Evolutionary conservation across 2,329 filamentous ascomycete genomes (phyloP).

Genomic region (Aspergillus pseudoterreus): DNA sequence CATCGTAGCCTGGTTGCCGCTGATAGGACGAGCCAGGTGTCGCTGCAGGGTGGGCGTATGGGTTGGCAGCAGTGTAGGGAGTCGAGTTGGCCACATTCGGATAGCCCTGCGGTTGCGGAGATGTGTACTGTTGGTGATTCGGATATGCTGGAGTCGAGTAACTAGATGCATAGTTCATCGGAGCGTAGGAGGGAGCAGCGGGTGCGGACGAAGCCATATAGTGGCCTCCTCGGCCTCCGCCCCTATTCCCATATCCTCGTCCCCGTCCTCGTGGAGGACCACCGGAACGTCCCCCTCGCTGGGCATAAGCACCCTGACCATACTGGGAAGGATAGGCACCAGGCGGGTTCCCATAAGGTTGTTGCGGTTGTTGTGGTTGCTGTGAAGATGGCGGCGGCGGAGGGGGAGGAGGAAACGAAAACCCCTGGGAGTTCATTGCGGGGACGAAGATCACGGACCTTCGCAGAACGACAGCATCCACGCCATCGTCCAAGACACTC

Average conservation of each 20-base stretch:
- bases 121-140: constrained; percentile 23
- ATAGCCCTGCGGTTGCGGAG: constrained; percentile 19
- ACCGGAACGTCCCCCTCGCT: constrained; percentile 25
- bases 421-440: constrained; percentile 40
- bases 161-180: constrained; percentile 26
- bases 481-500: constrained; percentile 27
- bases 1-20: constrained; percentile 25
- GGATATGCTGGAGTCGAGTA: constrained; percentile 26
- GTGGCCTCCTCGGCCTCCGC: constrained; percentile 26
- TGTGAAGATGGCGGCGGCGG: constrained; percentile 36
- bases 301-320: constrained; percentile 22
- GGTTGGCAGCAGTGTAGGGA: constrained; percentile 20
- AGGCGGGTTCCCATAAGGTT: constrained; percentile 13
- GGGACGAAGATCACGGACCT: constrained; percentile 20
- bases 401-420: constrained; percentile 46
- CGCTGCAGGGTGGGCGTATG: constrained; percentile 22
- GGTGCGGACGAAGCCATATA: constrained; percentile 19
- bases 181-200: constrained; percentile 22
- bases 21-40: constrained; percentile 22
- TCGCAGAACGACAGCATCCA: constrained; percentile 20
- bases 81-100: constrained; percentile 19
- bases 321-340: constrained; percentile 23
- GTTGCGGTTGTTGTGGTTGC: constrained; percentile 18
- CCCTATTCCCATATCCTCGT: constrained; percentile 32
- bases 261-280: constrained; percentile 31